These are phyloP conservation scores for Penicillium italicum DNA, from an alignment of 2,329 filamentous ascomycete species.

Conservation along the genomic window DNA sequence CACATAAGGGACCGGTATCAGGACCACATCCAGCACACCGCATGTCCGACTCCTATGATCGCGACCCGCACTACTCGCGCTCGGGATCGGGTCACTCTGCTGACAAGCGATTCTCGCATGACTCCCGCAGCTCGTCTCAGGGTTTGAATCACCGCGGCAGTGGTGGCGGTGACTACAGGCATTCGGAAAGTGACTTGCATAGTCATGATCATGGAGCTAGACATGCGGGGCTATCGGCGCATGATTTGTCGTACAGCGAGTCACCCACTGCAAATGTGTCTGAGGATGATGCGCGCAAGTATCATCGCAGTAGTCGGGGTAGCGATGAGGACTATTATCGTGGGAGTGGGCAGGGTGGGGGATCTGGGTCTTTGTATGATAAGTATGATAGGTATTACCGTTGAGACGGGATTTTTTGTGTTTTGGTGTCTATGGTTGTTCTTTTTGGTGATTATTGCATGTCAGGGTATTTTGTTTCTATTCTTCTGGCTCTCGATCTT, in stretches of 20 bases:
- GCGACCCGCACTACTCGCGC: constrained; percentile 25
- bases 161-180: constrained; percentile 30
- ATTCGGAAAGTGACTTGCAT: constrained; percentile 36
- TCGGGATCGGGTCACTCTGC: constrained; percentile 8
- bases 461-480: neutral
- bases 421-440: neutral
- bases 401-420: constrained; percentile 13
- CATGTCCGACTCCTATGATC: constrained; percentile 52
- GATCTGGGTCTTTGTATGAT: constrained; percentile 18
- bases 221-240: constrained; percentile 20
- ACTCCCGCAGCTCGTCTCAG: constrained; percentile 35
- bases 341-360: constrained; percentile 27
- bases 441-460: neutral
- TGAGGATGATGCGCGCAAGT: constrained; percentile 27
- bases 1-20: constrained; percentile 34
- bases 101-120: constrained; percentile 13
- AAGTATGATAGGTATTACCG: constrained; percentile 24
- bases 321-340: constrained; percentile 42
- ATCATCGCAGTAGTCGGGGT: constrained; percentile 28
- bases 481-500: neutral
- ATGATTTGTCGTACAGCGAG: constrained; percentile 26
- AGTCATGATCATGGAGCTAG: constrained; percentile 21
- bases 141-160: constrained; percentile 18
- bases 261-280: constrained; percentile 21
- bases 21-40: constrained; percentile 56